Base-by-base conservation (phyloP, 1,139 yeast genomes). In the Hyphopichia buzzinii region DNA sequence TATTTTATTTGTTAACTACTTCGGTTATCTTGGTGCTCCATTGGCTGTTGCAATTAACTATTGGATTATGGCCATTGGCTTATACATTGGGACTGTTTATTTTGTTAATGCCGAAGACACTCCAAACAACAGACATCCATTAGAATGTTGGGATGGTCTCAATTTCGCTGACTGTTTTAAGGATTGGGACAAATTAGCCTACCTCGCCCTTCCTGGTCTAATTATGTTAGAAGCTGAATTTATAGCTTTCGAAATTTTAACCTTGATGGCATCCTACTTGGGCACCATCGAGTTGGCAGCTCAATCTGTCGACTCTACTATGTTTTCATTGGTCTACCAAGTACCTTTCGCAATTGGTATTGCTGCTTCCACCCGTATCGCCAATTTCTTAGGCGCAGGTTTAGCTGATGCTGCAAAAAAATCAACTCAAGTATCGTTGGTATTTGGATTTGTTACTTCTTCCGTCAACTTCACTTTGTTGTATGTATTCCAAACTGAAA, bases 221-320 rank as follows among this genome's bases (percentile, higher is more conserved):
- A 58, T 77, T 30, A 77, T 77, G 82, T 66, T 77, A 38, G 78
- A 76, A 56, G 78, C 81, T 10, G 83, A 77, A 51, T 77, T 75
- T 39, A 57, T 77, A 39, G 79, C 81, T 4, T 77, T 77, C 48
- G 83, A 77, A 53, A 67, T 77, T 31, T 63, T 77, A 51, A 77
- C 82, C 1, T 61, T 77, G 35, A 57, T 77, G 46, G 76, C 82
- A 1, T 71, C 79, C 2, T 76, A 75, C 46, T 55, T 77, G 39
- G 82, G 82, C 3, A 77, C 83, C 0, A 54, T 64, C 24, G 65
- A 72, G 6, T 63, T 77, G 43, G 83, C 83, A 6, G 79, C 82
- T 1, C 83, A 77, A 50, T 73, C 80, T 2, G 72, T 77, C 29
- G 75, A 79, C 31, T 64, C 80, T 11, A 76, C 81, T 1, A 68